Base-by-base conservation (phyloP, 169 alveolate species). In the Pseudocohnilembus persalinus region DNA sequence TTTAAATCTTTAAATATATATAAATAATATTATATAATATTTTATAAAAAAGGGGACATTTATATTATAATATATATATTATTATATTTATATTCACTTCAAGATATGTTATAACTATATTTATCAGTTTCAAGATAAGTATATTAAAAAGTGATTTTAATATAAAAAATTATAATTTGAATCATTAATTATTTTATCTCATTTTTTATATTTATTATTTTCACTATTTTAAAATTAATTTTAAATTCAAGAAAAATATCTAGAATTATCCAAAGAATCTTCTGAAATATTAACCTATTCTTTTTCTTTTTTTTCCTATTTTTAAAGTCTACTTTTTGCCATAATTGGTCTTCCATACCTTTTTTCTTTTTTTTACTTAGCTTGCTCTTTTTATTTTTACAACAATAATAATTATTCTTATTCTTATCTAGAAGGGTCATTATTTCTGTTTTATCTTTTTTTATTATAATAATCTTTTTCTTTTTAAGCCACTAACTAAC, bases 301-400 rank as follows among this genome's bases (percentile, higher is more conserved):
- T 0, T 63, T 73, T 76, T 87, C 79, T 82, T 87, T 76, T 29
- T 29, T 77, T 11, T 34, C 73, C 65, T 87, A 74, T 32, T 87
- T 81, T 15, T 73, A 73, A 4, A 72, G 75, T 24, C 33, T 34
- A 76, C 74, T 27, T 34, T 76, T 87, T 6, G 31, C 76, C 90
- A 85, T 89, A 28, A 84, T 79, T 20, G 88, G 89, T 75, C 91
- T 89, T 25, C 91, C 93, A 65, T 33, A 65, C 76, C 88, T 32
- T 77, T 74, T 35, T 68, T 82, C 49, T 74, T 76, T 74, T 77
- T 77, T 85, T 25, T 77, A 65, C 29, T 83, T 35, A 31, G 64
- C 84, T 85, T 73, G 63, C 29, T 85, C 83, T 82, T 82, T 31
- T 63, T 85, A 73, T 78, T 86, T 64, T 31, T 73, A 35, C 64